Percentiles rank a stretch among this genome's conserved stretches.
These are phyloP conservation scores for Auriscalpium orientale DNA, from an alignment of 768 basidiomycete genomes.

Conservation along the genomic window DNA sequence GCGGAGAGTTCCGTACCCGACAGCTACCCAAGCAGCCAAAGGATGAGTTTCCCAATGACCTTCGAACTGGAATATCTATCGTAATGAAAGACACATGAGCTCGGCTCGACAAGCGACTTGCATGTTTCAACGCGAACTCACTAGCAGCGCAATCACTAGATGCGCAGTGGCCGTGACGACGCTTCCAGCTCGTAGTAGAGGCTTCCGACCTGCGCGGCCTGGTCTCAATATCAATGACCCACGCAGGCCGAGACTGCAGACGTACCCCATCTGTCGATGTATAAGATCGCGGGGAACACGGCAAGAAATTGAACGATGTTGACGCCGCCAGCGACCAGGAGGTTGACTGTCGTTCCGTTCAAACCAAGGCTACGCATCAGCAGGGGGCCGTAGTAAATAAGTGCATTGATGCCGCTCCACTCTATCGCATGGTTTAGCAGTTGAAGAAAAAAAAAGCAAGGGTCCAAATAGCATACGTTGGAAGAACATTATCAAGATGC, in stretches of 20 bases:
- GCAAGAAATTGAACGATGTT: constrained; percentile 74
- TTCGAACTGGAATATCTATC: constrained; percentile 43
- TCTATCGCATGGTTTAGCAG: constrained; percentile 36
- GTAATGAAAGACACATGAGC: background rate
- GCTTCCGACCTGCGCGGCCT: constrained; percentile 45
- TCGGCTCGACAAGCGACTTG: background rate
- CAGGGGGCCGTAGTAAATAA: constrained; percentile 77
- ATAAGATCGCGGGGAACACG: constrained; percentile 65
- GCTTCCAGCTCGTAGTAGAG: constrained; percentile 59
- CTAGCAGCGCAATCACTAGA: constrained; percentile 55
- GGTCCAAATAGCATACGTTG: constrained; percentile 48
- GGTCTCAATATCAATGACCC: background rate
- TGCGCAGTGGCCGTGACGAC: constrained; percentile 59
- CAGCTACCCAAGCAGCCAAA: constrained; percentile 59
- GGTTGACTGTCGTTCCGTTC: constrained; percentile 46
- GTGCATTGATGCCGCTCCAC: constrained; percentile 83
- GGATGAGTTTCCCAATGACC: constrained; percentile 52
- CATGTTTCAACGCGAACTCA: constrained; percentile 21
- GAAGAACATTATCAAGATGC: constrained; percentile 72
- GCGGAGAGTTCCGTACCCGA: constrained; percentile 39
- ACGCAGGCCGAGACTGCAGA: background rate
- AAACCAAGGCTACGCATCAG: constrained; percentile 60
- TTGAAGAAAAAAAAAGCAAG: background rate
- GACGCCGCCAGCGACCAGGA: constrained; percentile 72
- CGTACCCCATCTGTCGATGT: constrained; percentile 55